Percentiles rank a stretch among this genome's conserved stretches.
Conservation (phyloP, 306 rosid genomes). For the Lithocarpus polystachyus region DNA sequence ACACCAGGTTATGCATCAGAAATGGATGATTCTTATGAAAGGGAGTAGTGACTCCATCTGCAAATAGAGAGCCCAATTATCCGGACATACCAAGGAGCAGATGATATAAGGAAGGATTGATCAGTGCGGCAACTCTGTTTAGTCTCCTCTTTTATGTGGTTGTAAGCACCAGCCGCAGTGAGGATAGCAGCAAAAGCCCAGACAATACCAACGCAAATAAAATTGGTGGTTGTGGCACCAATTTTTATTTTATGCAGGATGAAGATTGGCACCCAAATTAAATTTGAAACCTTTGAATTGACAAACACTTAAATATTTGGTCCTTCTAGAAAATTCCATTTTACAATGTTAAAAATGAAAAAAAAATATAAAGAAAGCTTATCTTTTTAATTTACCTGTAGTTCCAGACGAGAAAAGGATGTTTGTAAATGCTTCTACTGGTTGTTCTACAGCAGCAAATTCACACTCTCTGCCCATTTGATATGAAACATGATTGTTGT, state of each 20-base stretch:
- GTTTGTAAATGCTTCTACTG: slow-evolving; percentile 65
- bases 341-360: neutral
- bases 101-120: slow-evolving; percentile 37
- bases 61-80: neutral
- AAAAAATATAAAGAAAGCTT: neutral
- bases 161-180: slow-evolving; percentile 58
- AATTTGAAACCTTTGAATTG: neutral
- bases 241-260: neutral
- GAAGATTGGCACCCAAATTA: neutral
- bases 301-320: neutral
- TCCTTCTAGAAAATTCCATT: neutral
- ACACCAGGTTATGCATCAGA: neutral
- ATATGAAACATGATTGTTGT: slow-evolving; percentile 6
- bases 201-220: slow-evolving; percentile 43
- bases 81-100: slow-evolving; percentile 58
- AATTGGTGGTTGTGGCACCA: neutral
- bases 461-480: slow-evolving; percentile 64
- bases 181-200: slow-evolving; percentile 67
- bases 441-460: slow-evolving; percentile 66
- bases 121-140: slow-evolving; percentile 55
- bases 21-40: slow-evolving; percentile 2
- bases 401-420: slow-evolving; percentile 97
- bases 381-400: slow-evolving; percentile 52
- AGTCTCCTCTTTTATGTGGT: slow-evolving; percentile 35
- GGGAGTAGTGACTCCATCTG: neutral